These are phyloP conservation scores for Sanghuangporus weigelae DNA, from an alignment of 1,284 basidiomycete species.

Conservation along the genomic window DNA sequence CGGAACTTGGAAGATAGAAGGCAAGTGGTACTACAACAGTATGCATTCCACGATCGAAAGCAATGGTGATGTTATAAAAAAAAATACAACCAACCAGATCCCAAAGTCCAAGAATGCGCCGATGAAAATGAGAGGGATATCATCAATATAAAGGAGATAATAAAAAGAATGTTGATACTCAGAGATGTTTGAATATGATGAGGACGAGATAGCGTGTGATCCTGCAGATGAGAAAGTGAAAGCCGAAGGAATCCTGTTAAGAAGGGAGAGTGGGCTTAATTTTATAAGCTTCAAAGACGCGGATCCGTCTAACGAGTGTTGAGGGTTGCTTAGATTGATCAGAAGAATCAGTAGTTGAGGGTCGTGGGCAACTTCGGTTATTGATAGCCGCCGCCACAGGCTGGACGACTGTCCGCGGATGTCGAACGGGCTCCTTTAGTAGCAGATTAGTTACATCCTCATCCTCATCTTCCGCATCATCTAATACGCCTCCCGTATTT, in stretches of 20 bases:
- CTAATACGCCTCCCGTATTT: conserved; percentile 38
- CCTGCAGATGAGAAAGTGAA: background rate
- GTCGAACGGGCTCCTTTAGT: background rate
- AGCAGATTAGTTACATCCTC: conserved; percentile 27
- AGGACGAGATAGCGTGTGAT: background rate
- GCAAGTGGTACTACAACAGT: background rate
- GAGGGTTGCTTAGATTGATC: background rate
- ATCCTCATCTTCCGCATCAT: conserved; percentile 29
- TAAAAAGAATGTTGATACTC: background rate
- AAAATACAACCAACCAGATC: background rate
- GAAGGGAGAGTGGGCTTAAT: background rate
- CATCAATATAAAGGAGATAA: background rate
- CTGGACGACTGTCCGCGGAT: conserved; percentile 1
- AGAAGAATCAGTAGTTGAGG: background rate
- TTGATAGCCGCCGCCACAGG: conserved; percentile 3
- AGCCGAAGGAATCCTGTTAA: background rate
- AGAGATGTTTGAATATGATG: background rate
- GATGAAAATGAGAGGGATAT: background rate
- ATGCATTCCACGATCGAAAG: background rate
- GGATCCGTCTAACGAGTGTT: conserved; percentile 15
- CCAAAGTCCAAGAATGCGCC: background rate
- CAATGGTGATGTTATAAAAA: background rate
- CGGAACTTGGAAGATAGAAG: background rate
- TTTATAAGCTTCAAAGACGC: conserved; percentile 17
- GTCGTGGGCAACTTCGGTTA: background rate